A percentile compares a stretch with the other conserved stretches of the same genome.
Evolutionary conservation across 371 early-diverging fungal species (phyloP).

Genomic region (Mucor saturninus): DNA sequence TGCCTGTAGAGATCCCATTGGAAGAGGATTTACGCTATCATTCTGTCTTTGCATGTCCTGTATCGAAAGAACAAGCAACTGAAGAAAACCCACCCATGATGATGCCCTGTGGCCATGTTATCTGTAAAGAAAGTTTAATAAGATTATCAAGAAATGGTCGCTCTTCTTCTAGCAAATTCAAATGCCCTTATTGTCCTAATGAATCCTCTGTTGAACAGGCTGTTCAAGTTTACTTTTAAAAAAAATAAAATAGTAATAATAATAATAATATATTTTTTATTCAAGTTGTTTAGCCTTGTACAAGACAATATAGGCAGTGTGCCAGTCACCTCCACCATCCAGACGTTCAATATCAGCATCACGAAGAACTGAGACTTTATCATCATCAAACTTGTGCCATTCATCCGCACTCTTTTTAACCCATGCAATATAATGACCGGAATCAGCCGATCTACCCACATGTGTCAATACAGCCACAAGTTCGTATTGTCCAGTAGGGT

Average conservation of each 20-base stretch:
- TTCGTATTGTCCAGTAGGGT: constrained; percentile 82
- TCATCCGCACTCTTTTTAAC: constrained; percentile 75
- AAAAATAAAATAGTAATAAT: constrained; percentile 10
- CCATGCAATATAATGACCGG: constrained; percentile 94
- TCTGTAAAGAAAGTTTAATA: constrained; percentile 88
- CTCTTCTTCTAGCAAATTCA: constrained; percentile 68
- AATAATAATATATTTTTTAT: constrained; percentile 3
- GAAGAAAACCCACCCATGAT: constrained; percentile 98
- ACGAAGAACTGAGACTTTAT: constrained; percentile 84
- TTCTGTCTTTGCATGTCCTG: constrained; percentile 97
- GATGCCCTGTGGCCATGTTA: constrained; percentile 97
- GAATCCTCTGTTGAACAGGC: constrained; percentile 83
- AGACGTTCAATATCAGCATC: constrained; percentile 89
- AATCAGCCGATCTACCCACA: constrained; percentile 84
- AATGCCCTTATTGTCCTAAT: constrained; percentile 97
- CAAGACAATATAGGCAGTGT: constrained; percentile 81
- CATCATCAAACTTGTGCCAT: constrained; percentile 96
- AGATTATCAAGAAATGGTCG: constrained; percentile 76
- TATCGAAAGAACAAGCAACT: constrained; percentile 92
- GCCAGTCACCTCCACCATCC: constrained; percentile 94
- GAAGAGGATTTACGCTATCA: constrained; percentile 86
- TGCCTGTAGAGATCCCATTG: constrained; percentile 90
- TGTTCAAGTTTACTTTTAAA: constrained; percentile 79
- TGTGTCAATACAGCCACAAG: constrained; percentile 87
- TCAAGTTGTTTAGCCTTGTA: constrained; percentile 71